Evolutionary conservation across 352 stramenopile species (phyloP).

Genomic region (Aphanomyces astaci): DNA sequence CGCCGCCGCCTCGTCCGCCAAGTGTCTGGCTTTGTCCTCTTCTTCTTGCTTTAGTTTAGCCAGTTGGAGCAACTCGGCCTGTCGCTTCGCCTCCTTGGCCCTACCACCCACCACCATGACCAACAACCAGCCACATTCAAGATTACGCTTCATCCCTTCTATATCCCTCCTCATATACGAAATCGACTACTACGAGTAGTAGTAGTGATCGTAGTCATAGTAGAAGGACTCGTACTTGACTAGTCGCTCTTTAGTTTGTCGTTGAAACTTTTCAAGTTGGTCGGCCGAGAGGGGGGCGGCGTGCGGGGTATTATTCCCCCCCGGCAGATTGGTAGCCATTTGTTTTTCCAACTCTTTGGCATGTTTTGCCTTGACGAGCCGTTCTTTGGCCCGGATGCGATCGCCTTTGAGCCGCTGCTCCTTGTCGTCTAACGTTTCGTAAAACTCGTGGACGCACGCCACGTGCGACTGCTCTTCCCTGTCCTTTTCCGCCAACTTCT

Average conservation of each 20-base stretch:
- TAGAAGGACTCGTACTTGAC: not conserved
- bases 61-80: slow-evolving; percentile 19
- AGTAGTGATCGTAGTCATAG: too few species aligned
- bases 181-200: too few species aligned
- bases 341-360: not conserved
- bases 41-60: slow-evolving; percentile 14
- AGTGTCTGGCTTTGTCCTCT: slow-evolving; percentile 2
- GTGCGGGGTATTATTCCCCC: not conserved
- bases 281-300: not conserved
- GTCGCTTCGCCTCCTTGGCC: slow-evolving; percentile 18
- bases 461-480: slow-evolving; percentile 22
- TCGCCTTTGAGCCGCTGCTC: slow-evolving; percentile 34
- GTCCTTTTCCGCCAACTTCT: slow-evolving; percentile 25
- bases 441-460: slow-evolving; percentile 23
- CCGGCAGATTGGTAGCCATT: not conserved
- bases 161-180: too few species aligned
- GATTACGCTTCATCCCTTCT: too few species aligned
- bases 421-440: slow-evolving; percentile 30
- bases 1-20: slow-evolving; percentile 26
- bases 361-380: slow-evolving; percentile 26
- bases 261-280: slow-evolving; percentile 19
- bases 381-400: slow-evolving; percentile 38
- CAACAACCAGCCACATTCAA: too few species aligned
- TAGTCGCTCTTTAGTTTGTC: slow-evolving; percentile 18
- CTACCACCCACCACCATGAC: too few species aligned